Evolutionary conservation across 164 flowering plant genomes (phyloP).

Genomic region (Kalanchoe fedtschenkoi): DNA sequence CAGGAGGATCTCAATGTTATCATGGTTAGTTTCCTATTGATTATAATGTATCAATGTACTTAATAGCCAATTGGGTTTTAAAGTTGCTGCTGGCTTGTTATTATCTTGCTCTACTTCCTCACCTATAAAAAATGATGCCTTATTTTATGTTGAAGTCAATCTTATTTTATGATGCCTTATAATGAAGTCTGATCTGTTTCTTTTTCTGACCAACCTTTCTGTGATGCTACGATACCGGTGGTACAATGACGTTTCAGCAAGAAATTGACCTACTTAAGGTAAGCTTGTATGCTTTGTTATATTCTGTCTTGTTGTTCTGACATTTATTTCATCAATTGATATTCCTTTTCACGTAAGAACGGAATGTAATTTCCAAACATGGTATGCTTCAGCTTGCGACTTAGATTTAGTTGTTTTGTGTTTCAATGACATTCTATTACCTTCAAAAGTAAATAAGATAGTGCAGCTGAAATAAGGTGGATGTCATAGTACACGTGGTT

Average conservation of each 20-base stretch:
- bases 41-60: neutral
- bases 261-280: conserved; percentile 99
- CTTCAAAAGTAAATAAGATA: neutral
- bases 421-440: neutral
- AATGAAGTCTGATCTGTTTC: conserved; percentile 18
- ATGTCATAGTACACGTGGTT: neutral
- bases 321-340: neutral
- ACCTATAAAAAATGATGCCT: neutral
- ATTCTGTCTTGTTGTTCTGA: neutral
- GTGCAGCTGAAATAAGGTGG: neutral
- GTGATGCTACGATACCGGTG: conserved; percentile 15
- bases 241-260: conserved; percentile 46
- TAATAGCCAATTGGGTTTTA: neutral
- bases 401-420: neutral
- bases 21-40: conserved; percentile 53
- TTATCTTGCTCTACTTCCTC: neutral
- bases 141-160: neutral
- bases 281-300: neutral
- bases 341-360: neutral
- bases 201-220: conserved; percentile 12
- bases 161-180: neutral
- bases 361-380: neutral
- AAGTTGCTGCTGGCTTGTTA: neutral
- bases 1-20: conserved; percentile 96
- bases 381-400: neutral